phyloP scores from a whole-genome alignment of 768 basidiomycete genomes.

The Flagelloscypha sp. region DNA sequence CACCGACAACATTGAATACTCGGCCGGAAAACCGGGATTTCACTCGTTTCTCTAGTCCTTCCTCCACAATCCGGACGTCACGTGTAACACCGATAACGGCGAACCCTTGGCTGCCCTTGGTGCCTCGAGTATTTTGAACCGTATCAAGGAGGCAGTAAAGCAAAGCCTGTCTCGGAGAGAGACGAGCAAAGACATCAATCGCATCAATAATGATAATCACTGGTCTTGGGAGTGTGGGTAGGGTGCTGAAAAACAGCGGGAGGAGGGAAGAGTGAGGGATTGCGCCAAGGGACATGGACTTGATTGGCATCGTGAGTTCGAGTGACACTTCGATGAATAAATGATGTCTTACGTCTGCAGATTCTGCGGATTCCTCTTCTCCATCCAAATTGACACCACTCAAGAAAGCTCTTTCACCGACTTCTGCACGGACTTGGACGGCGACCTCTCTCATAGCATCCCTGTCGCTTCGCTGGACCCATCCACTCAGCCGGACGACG shows the following conservation, averaged over 20 bases:
- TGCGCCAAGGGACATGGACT: slow-evolving; percentile 33
- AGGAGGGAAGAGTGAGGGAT: slow-evolving; percentile 67
- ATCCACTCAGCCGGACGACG: slow-evolving; percentile 75
- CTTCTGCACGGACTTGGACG: slow-evolving; percentile 71
- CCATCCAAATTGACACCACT: slow-evolving; percentile 32
- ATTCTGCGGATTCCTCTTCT: slow-evolving; percentile 22
- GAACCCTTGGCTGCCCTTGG: slow-evolving; percentile 53
- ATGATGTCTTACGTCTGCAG: slow-evolving; percentile 30
- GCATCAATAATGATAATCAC: slow-evolving; percentile 81
- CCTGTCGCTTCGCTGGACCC: slow-evolving; percentile 78
- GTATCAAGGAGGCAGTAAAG: slow-evolving; percentile 95
- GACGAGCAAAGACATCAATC: slow-evolving; percentile 81
- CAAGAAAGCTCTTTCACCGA: slow-evolving; percentile 52
- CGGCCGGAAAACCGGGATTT: slow-evolving; percentile 96
- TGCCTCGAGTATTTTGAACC: slow-evolving; percentile 73
- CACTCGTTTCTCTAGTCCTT: slow-evolving; percentile 92
- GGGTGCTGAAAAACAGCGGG: slow-evolving; percentile 62
- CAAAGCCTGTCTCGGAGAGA: slow-evolving; percentile 85
- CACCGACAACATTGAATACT: slow-evolving; percentile 61
- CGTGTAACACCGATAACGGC: slow-evolving; percentile 83
- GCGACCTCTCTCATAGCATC: slow-evolving; percentile 91
- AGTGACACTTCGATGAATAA: slow-evolving; percentile 37
- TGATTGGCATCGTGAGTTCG: slow-evolving; percentile 11
- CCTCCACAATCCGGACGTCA: slow-evolving; percentile 79
- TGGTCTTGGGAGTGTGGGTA: slow-evolving; percentile 74